Evolutionary conservation across 164 flowering plant genomes (phyloP), one percentile per base, ranked within the genome.

Genomic region (Tetrastigma voinierianum): DNA sequence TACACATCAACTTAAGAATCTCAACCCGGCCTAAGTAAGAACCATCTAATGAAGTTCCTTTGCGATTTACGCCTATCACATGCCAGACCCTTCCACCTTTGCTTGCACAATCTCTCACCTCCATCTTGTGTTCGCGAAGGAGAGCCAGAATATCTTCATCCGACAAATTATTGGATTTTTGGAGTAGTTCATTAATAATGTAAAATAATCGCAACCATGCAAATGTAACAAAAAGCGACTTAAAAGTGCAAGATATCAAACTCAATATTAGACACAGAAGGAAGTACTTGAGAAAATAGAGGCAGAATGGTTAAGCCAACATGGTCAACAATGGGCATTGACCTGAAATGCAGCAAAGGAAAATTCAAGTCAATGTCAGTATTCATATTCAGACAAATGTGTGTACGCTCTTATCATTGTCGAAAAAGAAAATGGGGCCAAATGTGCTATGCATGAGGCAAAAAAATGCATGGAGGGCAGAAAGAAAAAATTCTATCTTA

Each of bases 41-140:
- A 46, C 43, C 13, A 61, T 32, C 6, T 7, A 32, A 32, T 32
- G 40, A 32, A 32, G 40, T 4, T 0, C 6, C 40, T 32, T 32
- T 32, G 6, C 40, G 12, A 85, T 97, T 86, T 89, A 95, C 97
- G 99, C 99, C 98, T 92, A 92, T 23, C 98, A 92, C 57, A 92
- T 25, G 99, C n/a, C 99, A 52, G 99, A 95, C 99, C 80, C 90
- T 90, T 74, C 99, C 99, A 74, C 99, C 84, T 95, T 95, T 25
- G 99, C 99, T 73, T 90, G 93, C 56, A 95, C 99, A 71, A 95
- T 95, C 98, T 0, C 98, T 95, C 46, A n/a, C 98, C 99, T 63
- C 96, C 97, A 78, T 90, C 94, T 77, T 92, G 96, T 14, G 97
- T 92, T 66, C 97, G 59, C 82, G 97, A 89, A 53, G n/a, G n/a